These are phyloP conservation scores for Azolla pinnata DNA, from an alignment of 75 land plant genomes.

Conservation along the genomic window DNA sequence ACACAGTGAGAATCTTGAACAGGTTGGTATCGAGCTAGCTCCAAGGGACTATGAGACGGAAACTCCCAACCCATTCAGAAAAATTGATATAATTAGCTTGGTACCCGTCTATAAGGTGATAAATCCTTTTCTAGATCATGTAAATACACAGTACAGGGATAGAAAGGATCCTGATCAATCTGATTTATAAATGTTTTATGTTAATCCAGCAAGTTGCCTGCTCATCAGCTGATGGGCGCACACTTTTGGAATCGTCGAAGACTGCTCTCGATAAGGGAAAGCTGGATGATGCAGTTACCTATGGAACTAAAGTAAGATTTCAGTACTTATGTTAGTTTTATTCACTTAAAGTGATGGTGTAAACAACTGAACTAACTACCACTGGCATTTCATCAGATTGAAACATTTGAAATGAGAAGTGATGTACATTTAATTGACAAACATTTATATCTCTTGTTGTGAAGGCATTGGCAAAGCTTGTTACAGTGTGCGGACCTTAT, in stretches of 20 bases:
- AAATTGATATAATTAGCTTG: constrained; percentile 81
- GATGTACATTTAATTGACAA: too few relatives aligned
- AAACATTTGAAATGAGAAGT: too few relatives aligned
- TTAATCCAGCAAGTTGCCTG: constrained; percentile 84
- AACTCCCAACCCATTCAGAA: constrained; percentile 55
- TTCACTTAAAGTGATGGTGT: too few relatives aligned
- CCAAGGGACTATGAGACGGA: constrained; percentile 89
- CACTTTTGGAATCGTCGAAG: constrained; percentile 89
- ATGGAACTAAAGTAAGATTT: constrained; percentile 69
- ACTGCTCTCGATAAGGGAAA: constrained; percentile 94
- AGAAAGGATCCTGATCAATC: too few relatives aligned
- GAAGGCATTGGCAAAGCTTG: constrained; percentile 83
- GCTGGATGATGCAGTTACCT: constrained; percentile 92
- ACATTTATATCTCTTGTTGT: constrained; percentile 1
- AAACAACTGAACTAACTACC: too few relatives aligned
- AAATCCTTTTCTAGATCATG: too few relatives aligned
- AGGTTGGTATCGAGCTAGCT: constrained; percentile 93
- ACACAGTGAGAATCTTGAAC: too few relatives aligned
- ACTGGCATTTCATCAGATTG: too few relatives aligned
- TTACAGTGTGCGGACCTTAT: constrained; percentile 95
- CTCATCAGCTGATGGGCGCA: constrained; percentile 97
- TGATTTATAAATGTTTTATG: too few relatives aligned
- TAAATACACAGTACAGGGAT: too few relatives aligned
- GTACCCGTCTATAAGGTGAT: constrained; percentile 88
- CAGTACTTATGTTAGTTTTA: too few relatives aligned